These are phyloP conservation scores for Verticillium longisporum DNA, from an alignment of 2,329 filamentous ascomycete species.

Conservation along the genomic window DNA sequence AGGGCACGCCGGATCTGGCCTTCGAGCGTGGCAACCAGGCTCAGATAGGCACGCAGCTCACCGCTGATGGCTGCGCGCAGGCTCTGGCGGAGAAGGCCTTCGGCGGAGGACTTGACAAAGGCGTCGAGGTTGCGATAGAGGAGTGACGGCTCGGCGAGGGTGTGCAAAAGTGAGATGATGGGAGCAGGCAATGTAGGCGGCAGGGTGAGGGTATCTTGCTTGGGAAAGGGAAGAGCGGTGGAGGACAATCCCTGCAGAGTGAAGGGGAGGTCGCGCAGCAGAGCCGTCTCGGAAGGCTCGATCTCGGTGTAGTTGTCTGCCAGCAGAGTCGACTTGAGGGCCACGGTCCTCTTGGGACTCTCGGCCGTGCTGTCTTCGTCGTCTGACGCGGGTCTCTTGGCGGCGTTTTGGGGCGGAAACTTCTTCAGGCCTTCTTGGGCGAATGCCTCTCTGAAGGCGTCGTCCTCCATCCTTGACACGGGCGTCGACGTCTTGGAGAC, in stretches of 20 bases:
- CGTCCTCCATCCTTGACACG: constrained; percentile 35
- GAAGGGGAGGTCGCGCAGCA: constrained; percentile 79
- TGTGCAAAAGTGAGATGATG: constrained; percentile 79
- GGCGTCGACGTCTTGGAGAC: constrained; percentile 26
- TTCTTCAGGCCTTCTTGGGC: constrained; percentile 43
- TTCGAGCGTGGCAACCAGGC: constrained; percentile 85
- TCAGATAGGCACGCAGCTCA: constrained; percentile 84
- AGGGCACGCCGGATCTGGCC: constrained; percentile 83
- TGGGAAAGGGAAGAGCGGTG: constrained; percentile 70
- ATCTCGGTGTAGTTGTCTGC: constrained; percentile 50
- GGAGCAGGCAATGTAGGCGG: constrained; percentile 76
- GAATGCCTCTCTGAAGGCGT: constrained; percentile 45
- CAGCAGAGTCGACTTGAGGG: constrained; percentile 49
- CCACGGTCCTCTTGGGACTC: constrained; percentile 38
- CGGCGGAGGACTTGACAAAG: constrained; percentile 76
- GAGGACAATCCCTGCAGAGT: constrained; percentile 90
- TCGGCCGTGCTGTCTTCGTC: constrained; percentile 24
- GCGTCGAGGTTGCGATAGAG: constrained; percentile 74
- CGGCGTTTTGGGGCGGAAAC: constrained; percentile 32
- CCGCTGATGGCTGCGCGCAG: constrained; percentile 77
- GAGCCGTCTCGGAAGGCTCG: constrained; percentile 56
- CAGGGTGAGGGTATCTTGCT: constrained; percentile 63
- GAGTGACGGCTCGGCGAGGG: constrained; percentile 87
- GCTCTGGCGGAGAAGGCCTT: constrained; percentile 86
- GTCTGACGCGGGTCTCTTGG: constrained; percentile 22